Percentiles rank a stretch among this genome's conserved stretches.
Conservation (phyloP, 306 rosid species). For the Pachyrhizus erosus region DNA sequence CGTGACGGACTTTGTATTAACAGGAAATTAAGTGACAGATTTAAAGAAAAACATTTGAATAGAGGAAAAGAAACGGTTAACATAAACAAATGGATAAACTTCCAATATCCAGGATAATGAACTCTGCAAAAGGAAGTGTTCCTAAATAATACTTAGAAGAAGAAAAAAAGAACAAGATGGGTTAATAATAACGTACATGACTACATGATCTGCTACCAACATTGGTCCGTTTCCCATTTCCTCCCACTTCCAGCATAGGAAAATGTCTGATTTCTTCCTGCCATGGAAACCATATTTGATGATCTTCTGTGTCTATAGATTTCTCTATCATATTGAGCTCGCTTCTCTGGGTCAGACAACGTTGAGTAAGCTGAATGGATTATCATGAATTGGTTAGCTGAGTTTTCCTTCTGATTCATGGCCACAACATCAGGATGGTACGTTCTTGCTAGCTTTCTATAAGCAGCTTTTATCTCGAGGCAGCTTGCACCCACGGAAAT, state of each 20-base stretch:
- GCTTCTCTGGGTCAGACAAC: conserved; percentile 70
- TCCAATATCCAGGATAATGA: neutral
- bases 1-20: too few species aligned
- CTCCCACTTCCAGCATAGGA: conserved; percentile 46
- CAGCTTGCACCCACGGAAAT: conserved; percentile 58
- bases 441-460: conserved; percentile 68
- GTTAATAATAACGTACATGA: neutral
- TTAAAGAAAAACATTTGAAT: too few species aligned
- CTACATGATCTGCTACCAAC: conserved; percentile 62
- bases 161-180: neutral
- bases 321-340: conserved; percentile 65
- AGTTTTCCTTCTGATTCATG: conserved; percentile 60
- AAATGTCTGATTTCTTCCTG: conserved; percentile 46
- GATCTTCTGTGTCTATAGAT: conserved; percentile 33
- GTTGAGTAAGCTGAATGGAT: conserved; percentile 73
- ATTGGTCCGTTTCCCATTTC: conserved; percentile 85
- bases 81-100: neutral
- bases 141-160: neutral
- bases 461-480: conserved; percentile 68
- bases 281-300: conserved; percentile 11
- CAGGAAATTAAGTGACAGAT: neutral
- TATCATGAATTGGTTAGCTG: conserved; percentile 63
- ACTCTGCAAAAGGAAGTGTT: neutral
- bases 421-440: conserved; percentile 81
- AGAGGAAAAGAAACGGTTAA: neutral